These are phyloP conservation scores for Fusarium mexicanum DNA, from an alignment of 2,329 filamentous ascomycete genomes.

Conservation along the genomic window DNA sequence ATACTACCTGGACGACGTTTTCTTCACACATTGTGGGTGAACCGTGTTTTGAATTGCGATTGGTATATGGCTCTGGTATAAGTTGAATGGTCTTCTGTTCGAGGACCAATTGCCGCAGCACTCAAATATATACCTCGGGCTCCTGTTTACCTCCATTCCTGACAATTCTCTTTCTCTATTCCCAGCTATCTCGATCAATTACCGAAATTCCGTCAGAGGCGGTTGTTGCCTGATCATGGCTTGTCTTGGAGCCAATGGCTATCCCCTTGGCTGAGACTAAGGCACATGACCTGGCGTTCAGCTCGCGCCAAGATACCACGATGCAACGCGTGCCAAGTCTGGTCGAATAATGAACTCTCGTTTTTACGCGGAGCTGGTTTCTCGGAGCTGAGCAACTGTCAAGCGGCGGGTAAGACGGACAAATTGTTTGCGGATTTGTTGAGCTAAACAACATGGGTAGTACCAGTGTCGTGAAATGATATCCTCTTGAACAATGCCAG, in stretches of 20 bases:
- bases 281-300: constrained; percentile 42
- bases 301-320: constrained; percentile 23
- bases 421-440: neutral
- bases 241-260: constrained; percentile 28
- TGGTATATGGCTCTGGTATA: neutral
- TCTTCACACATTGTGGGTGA: constrained; percentile 11
- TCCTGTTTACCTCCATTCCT: neutral
- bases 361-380: neutral
- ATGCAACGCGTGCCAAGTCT: constrained; percentile 25
- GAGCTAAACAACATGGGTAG: neutral
- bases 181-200: neutral
- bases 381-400: neutral
- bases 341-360: constrained; percentile 16
- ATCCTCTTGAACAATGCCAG: neutral
- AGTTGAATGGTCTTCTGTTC: neutral
- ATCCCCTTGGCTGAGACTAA: neutral
- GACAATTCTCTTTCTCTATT: neutral
- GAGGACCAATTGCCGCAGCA: neutral
- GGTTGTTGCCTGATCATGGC: constrained; percentile 37
- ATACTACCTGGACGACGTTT: constrained; percentile 19
- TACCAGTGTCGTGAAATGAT: neutral
- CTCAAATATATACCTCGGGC: constrained; percentile 29
- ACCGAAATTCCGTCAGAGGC: constrained; percentile 19
- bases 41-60: neutral
- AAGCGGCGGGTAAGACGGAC: neutral